Evolutionary conservation across 73 alveolate genomes (phyloP).

Genomic region (Blepharisma stoltei): DNA sequence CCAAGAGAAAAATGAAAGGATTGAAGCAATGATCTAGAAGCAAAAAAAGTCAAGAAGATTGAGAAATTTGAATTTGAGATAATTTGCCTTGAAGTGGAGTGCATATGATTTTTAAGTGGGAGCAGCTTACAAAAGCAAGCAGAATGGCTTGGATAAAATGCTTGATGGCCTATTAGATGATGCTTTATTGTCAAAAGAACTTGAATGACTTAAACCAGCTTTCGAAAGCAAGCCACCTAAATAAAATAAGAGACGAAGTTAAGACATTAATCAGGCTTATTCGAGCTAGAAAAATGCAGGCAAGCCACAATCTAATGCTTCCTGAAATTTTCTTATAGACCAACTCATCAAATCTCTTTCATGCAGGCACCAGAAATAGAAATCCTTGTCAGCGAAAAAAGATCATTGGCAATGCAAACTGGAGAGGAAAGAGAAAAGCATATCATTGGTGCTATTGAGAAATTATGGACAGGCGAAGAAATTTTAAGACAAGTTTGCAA

Average conservation of each 20-base stretch:
- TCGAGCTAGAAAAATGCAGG: slow-evolving; percentile 47
- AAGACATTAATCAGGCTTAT: slow-evolving; percentile 38
- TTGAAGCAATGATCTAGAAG: slow-evolving; percentile 53
- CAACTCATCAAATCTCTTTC: slow-evolving; percentile 57
- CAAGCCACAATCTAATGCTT: slow-evolving; percentile 36
- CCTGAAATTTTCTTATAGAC: slow-evolving; percentile 41
- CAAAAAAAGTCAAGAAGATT: slow-evolving; percentile 58
- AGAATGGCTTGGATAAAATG: slow-evolving; percentile 40
- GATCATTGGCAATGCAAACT: slow-evolving; percentile 39
- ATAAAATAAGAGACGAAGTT: slow-evolving; percentile 46
- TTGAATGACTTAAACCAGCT: slow-evolving; percentile 47
- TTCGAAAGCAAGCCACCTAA: slow-evolving; percentile 48
- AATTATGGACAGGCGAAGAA: slow-evolving; percentile 30
- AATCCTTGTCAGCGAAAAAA: slow-evolving; percentile 35
- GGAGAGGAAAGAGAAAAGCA: slow-evolving; percentile 38
- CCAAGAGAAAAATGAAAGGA: slow-evolving; percentile 39
- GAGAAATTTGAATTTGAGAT: slow-evolving; percentile 61
- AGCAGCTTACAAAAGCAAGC: slow-evolving; percentile 51
- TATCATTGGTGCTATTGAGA: slow-evolving; percentile 35
- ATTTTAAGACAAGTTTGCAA: slow-evolving; percentile 36
- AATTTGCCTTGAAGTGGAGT: slow-evolving; percentile 39
- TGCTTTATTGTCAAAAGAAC: slow-evolving; percentile 51
- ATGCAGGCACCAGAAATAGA: slow-evolving; percentile 62
- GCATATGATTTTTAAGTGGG: slow-evolving; percentile 44
- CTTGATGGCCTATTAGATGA: slow-evolving; percentile 54